Evolutionary conservation across 208 protist species (phyloP), one percentile per base, ranked within the genome.

Genomic region (Leishmania martiniquensis): DNA sequence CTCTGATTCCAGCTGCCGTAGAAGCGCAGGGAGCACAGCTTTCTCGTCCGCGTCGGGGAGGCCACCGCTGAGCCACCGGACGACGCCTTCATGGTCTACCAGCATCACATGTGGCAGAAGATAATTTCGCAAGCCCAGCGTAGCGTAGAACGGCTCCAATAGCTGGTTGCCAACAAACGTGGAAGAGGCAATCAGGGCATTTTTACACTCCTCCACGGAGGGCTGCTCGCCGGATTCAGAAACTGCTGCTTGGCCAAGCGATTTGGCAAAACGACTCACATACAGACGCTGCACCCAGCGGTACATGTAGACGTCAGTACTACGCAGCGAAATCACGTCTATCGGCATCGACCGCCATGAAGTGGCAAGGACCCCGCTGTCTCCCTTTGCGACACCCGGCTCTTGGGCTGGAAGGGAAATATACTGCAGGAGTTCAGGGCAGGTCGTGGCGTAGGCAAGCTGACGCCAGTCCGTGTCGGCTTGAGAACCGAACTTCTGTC

Each of bases 51-150:
- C 88, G 76, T 97, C 93, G n/a, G 93, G 93, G 72, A 85, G 89
- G n/a, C 91, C 93, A 13, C 81, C 89, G 72, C 90, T 94, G 49
- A 97, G 66, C 91, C 93, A 97, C 3, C 93, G 88, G 52, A 97
- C 83, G 37, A 89, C 73, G 22, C 93, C 93, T 55, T 94, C 90
- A 60, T 94, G 90, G 60, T 97, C 93, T 13, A 97, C 86, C 34
- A 97, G 81, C 85, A 97, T 92, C 29, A 91, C 87, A 72, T 96
- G 86, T 3, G 93, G 93, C 22, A 86, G 79, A 15, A 97, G 85
- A 75, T 97, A 97, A 78, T 97, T 97, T 15, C 93, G 91, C 68
- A 97, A 47, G 34, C 90, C 89, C 22, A 97, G 75, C 0, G 84
- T 76, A 47, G 72, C 55, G 69, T 92, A 95, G 70, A 97, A 97